Base-by-base conservation (phyloP, 1,139 yeast genomes). In the Protomyces pachydermus region DNA sequence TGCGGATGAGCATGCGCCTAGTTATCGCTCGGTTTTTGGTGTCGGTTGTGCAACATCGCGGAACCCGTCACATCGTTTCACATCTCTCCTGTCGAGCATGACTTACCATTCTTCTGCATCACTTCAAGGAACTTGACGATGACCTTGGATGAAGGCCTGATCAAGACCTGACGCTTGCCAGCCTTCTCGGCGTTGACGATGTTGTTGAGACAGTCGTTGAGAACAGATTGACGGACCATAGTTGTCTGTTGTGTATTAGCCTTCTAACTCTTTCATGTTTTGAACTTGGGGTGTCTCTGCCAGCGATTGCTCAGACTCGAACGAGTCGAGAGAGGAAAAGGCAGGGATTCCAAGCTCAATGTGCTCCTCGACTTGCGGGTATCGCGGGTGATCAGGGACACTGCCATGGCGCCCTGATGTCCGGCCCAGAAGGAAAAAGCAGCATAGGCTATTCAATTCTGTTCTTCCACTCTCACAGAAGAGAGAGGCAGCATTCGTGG, bases 131-230 rank as follows among this genome's bases (percentile, higher is more conserved):
- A 93, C 82, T 91, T 93, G 84, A 93, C 83, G 80, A 93, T 91
- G 74, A 93, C 98, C 85, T 93, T 93, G 77, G 98, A 93, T 65
- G 98, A 91, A 72, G 98, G 98, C 86, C 98, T 90, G 80, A 93
- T 85, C 79, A 93, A 82, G 73, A 93, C 98, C 84, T 93, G 98
- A 83, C 98, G 89, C 84, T 93, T 93, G 81, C 98, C 98, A 79
- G 97, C 86, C 82, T 91, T 93, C 84, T 93, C 98, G 80, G 98
- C 98, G 80, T 93, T 93, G 91, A 91, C 90, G 80, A 93, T 93
- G 75, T 97, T 86, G 80, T 93, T 91, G 78, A 93, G 88, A 78
- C 98, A 98, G 83, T 93, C 98, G 76, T 98, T 97, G 81, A 93
- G 88, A 79, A 89, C 98, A 74, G 98, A 93, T 58, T 58, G 62